A percentile compares a stretch with the other conserved stretches of the same genome.
phyloP scores from a whole-genome alignment of 169 alveolate genomes.

The Plasmodium falciparum region DNA sequence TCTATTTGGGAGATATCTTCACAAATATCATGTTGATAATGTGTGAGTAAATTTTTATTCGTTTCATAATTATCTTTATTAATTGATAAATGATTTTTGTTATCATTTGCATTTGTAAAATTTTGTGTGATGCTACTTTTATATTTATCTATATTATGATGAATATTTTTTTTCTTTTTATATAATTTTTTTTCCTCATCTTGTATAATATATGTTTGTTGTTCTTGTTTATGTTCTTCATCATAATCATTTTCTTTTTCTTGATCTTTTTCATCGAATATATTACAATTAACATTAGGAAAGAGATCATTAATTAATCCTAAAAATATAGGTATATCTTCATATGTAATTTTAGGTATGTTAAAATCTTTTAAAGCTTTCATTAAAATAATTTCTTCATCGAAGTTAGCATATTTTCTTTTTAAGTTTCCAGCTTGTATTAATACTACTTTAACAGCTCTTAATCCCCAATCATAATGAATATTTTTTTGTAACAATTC shows the following conservation, averaged over 20 bases:
- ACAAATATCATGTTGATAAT: background rate
- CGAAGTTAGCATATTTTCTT: slow-evolving; percentile 93
- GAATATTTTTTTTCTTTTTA: background rate
- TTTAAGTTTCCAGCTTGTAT: slow-evolving; percentile 96
- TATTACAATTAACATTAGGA: slow-evolving; percentile 86
- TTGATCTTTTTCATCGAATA: slow-evolving; percentile 10
- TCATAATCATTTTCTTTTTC: background rate
- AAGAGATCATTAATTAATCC: slow-evolving; percentile 95
- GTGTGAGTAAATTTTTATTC: background rate
- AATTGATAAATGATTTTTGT: slow-evolving; percentile 2
- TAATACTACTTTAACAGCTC: slow-evolving; percentile 97
- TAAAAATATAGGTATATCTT: slow-evolving; percentile 95
- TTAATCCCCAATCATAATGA: slow-evolving; percentile 98
- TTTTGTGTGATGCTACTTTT: background rate
- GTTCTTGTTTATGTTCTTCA: background rate
- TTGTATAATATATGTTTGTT: background rate
- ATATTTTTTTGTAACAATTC: slow-evolving; percentile 94
- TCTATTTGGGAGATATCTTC: background rate
- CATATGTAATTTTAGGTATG: slow-evolving; percentile 93
- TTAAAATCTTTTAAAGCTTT: slow-evolving; percentile 98
- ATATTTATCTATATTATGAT: background rate
- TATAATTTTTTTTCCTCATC: background rate
- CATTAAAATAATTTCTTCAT: slow-evolving; percentile 95
- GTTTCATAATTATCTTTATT: background rate
- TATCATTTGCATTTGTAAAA: background rate